Base-by-base conservation (phyloP, 2,329 filamentous ascomycete species). In the Fusarium xyrophilum region DNA sequence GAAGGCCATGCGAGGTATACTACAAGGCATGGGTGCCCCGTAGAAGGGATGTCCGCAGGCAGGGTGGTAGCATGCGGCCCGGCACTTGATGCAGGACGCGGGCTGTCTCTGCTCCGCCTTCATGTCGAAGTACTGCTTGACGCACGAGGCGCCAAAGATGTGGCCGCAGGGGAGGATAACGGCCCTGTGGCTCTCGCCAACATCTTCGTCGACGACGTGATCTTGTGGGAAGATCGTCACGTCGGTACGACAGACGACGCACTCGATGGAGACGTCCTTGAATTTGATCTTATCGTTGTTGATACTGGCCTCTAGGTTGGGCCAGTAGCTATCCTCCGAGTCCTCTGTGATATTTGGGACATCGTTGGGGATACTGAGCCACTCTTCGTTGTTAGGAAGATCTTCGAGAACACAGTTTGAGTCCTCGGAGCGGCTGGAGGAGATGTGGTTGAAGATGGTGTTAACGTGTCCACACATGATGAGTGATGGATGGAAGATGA, bases 121-220 rank as follows among this genome's bases (percentile, higher is more conserved):
- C 5, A 51, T 14, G 4, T 13, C 15, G 13, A 48, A 60, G 28
- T 19, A 36, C 2, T 6, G 4, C 13, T 48, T 28, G 11, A 63
- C 11, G 5, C 61, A 63, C 6, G 38, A 38, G 12, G 38, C 25
- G 6, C 60, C 59, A 12, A 56, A 43, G 11, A 63, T 63, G n/a
- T 63, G 60, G 0, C 60, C 60, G 7, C 60, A 63, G 9, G 43
- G 50, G 10, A 63, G 25, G 28, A 63, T 35, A 1, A 38, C 15
- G 3, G 44, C 52, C 23, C 7, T 21, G 7, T 63, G 59, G n/a
- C 36, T 42, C 10, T 39, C 23, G 4, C 14, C 30, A 3, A 27
- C 23, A 13, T 47, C 15, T 2, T 50, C 43, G 6, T 63, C 58
- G 19, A 17, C 5, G 10, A 30, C 28, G 6, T 56, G 32, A 19